phyloP scores from a whole-genome alignment of 73 alveolate genomes.

The Effrenium voratum region DNA sequence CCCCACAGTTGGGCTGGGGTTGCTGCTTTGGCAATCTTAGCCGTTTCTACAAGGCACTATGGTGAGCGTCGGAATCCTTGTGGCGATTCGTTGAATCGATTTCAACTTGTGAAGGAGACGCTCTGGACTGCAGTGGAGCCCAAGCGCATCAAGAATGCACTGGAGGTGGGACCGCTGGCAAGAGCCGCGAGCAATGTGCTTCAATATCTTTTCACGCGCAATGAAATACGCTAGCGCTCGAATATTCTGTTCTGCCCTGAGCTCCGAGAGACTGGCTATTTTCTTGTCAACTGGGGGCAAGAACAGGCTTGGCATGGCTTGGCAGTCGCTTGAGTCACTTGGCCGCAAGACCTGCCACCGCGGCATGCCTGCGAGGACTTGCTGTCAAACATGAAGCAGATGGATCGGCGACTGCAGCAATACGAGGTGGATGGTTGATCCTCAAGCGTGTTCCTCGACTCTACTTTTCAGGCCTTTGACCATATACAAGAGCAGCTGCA shows the following conservation, averaged over 20 bases:
- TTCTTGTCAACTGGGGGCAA: too few species aligned
- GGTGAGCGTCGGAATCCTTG: constrained; percentile 32
- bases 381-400: constrained; percentile 88
- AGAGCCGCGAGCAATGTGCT: too few species aligned
- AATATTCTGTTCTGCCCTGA: too few species aligned
- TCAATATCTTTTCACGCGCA: too few species aligned
- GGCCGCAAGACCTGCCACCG: not conserved
- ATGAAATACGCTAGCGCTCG: too few species aligned
- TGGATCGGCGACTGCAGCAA: constrained; percentile 89
- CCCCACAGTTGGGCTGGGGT: too few species aligned
- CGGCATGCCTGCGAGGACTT: not conserved
- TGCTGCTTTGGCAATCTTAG: too few species aligned
- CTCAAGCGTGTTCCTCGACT: too few species aligned
- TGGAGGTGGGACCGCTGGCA: not conserved
- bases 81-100: constrained; percentile 90
- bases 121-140: constrained; percentile 98
- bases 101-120: constrained; percentile 97
- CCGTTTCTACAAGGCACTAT: constrained; percentile 31
- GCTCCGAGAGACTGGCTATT: too few species aligned
- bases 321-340: too few species aligned
- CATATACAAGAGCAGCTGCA: constrained; percentile 97
- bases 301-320: not conserved
- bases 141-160: constrained; percentile 95
- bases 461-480: constrained; percentile 98
- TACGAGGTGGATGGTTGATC: constrained; percentile 94